phyloP scores from a whole-genome alignment of 164 flowering plant species.

The Litsea cubeba region DNA sequence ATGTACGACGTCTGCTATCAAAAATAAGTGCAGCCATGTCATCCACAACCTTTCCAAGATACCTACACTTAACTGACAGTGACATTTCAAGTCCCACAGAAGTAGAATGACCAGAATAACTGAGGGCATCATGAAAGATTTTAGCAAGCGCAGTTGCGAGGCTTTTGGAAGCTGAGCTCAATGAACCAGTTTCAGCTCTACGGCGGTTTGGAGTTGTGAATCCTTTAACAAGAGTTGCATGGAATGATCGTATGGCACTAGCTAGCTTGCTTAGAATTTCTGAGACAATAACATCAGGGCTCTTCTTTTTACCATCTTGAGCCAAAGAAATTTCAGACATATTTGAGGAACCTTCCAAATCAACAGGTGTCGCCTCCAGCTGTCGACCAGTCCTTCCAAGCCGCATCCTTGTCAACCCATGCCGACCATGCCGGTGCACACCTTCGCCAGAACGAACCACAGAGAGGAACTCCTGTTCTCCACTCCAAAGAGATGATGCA shows the following conservation, averaged over 20 bases:
- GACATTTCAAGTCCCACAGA: constrained; percentile 48
- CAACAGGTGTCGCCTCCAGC: constrained; percentile 56
- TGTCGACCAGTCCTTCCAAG: constrained; percentile 70
- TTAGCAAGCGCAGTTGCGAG: constrained; percentile 72
- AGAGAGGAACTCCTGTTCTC: constrained; percentile 64
- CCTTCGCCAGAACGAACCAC: constrained; percentile 66
- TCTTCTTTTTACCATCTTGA: constrained; percentile 58
- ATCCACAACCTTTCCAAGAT: constrained; percentile 88
- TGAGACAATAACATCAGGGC: constrained; percentile 52
- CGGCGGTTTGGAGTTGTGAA: constrained; percentile 75
- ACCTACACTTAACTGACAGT: constrained; percentile 76
- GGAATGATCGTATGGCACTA: constrained; percentile 54
- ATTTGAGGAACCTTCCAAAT: constrained; percentile 50
- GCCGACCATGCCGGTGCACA: constrained; percentile 65
- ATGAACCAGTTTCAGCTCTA: constrained; percentile 63
- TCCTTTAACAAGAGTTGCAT: constrained; percentile 66
- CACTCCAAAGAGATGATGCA: constrained; percentile 55
- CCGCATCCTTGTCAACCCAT: constrained; percentile 61
- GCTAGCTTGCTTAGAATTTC: constrained; percentile 72
- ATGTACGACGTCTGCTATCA: constrained; percentile 68
- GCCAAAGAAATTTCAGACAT: constrained; percentile 36
- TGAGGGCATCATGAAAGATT: constrained; percentile 65
- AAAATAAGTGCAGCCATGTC: constrained; percentile 70
- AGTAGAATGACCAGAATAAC: constrained; percentile 56
- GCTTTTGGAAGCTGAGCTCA: constrained; percentile 69